Evolutionary conservation across 1,284 basidiomycete genomes (phyloP), one percentile per base, ranked within the genome.

Genomic region (Puccinia brachypodii): DNA sequence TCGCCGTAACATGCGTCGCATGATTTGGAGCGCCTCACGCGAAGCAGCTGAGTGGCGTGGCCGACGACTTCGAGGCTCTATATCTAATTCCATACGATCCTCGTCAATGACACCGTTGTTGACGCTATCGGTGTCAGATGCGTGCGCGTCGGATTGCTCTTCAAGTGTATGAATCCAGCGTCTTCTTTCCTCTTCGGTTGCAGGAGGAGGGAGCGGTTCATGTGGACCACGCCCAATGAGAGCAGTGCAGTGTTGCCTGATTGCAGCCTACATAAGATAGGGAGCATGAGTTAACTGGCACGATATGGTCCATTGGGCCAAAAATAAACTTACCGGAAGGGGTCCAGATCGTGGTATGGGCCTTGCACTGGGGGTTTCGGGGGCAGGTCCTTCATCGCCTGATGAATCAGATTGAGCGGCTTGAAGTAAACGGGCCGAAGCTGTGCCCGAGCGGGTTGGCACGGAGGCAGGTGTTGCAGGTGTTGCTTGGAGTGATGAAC

Each of bases 81-180:
- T 33, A 44, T 69, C 66, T 25, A 69, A 69, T 4, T 69, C 66
- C 66, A 69, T 69, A 38, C 36, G 2, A 42, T 69, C 66, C n/a
- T 40, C 36, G 8, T 66, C 9, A n/a, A 22, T 25, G n/a, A 25
- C 13, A 28, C 13, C 13, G 3, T 25, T 25, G 14, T 16, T 16
- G 13, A 42, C 66, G 14, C 66, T 69, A 38, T 69, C 19, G 38
- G 66, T 69, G 25, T 69, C 38, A 62, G 58, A 62, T n/a, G 38
- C 66, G 22, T 25, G 3, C 16, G 4, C 38, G 22, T 69, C 66
- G 25, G 66, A 25, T 69, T 69, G 66, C 1, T 40, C 38, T 44
- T 69, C 66, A n/a, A 69, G 8, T 1, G 66, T 69, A 22, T 42
- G 3, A 44, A 69, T 42, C 66, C 66, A 69, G 3, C 13, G 16